phyloP scores from a whole-genome alignment of 345 rosid species.

The Salix koriyanagi region DNA sequence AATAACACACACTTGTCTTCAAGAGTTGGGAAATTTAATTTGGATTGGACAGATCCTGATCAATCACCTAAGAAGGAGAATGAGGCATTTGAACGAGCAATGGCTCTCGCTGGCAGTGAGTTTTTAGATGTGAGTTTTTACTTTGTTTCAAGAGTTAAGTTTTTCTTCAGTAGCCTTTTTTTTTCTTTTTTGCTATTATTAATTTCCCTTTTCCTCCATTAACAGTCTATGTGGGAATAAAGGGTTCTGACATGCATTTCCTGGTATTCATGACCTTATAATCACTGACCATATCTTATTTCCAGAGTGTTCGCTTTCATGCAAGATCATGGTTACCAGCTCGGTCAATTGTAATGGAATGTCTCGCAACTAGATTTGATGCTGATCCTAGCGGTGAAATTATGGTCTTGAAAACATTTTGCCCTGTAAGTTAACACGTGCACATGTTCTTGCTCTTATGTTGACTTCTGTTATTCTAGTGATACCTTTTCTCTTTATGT shows the following conservation, averaged over 20 bases:
- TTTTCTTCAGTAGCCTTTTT: not conserved
- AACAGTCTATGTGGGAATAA: not conserved
- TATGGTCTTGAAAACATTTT: slow-evolving; percentile 57
- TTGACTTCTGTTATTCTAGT: not conserved
- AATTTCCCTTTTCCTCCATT: not conserved
- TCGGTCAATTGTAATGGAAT: slow-evolving; percentile 72
- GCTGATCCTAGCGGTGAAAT: slow-evolving; percentile 80
- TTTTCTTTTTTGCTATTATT: not conserved
- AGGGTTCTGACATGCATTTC: not conserved
- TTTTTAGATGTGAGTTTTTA: slow-evolving; percentile 63
- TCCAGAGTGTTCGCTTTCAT: slow-evolving; percentile 65
- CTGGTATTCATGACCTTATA: not conserved
- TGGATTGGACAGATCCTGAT: slow-evolving; percentile 88
- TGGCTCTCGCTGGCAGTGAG: slow-evolving; percentile 79
- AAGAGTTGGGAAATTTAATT: slow-evolving; percentile 80
- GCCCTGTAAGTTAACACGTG: slow-evolving; percentile 59
- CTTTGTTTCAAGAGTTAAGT: not conserved
- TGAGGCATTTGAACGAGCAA: slow-evolving; percentile 70
- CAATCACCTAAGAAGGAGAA: slow-evolving; percentile 88
- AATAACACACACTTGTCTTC: slow-evolving; percentile 80
- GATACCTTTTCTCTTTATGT: not conserved
- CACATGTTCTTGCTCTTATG: not conserved
- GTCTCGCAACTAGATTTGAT: slow-evolving; percentile 55
- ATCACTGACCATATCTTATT: slow-evolving; percentile 7
- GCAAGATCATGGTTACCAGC: slow-evolving; percentile 90